Evolutionary conservation across 2,329 filamentous ascomycete species (phyloP).

Genomic region (Pyrenophora teres): DNA sequence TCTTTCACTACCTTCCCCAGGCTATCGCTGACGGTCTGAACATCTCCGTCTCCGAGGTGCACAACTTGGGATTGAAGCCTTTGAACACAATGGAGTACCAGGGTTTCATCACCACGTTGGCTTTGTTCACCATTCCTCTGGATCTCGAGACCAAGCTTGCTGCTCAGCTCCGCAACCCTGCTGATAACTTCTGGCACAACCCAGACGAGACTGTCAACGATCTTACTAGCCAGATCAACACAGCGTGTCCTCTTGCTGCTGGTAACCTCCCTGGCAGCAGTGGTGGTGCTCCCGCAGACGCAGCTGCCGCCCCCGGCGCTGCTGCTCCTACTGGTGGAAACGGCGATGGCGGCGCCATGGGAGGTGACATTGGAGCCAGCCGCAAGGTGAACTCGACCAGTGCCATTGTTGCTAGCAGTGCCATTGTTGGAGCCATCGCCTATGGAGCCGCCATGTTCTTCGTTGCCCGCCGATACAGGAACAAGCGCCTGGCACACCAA

Average conservation of each 20-base stretch:
- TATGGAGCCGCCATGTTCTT: slow-evolving; percentile 96
- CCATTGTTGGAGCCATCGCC: slow-evolving; percentile 77
- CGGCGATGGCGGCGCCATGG: slow-evolving; percentile 56
- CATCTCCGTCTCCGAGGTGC: slow-evolving; percentile 56
- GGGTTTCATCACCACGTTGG: slow-evolving; percentile 82
- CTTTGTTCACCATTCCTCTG: slow-evolving; percentile 56
- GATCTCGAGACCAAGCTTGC: slow-evolving; percentile 61
- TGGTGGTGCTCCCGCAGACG: slow-evolving; percentile 44
- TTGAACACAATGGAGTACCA: slow-evolving; percentile 71
- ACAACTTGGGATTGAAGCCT: slow-evolving; percentile 74
- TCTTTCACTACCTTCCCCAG: slow-evolving; percentile 77
- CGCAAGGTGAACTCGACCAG: slow-evolving; percentile 67
- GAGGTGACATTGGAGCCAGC: slow-evolving; percentile 56
- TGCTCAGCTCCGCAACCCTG: slow-evolving; percentile 71
- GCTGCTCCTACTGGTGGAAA: slow-evolving; percentile 36
- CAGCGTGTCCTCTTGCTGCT: slow-evolving; percentile 72
- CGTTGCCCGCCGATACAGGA: slow-evolving; percentile 86
- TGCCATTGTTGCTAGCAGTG: slow-evolving; percentile 73
- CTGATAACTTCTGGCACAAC: slow-evolving; percentile 76
- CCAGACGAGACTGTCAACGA: slow-evolving; percentile 67
- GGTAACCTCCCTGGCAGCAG: slow-evolving; percentile 47
- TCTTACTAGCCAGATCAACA: slow-evolving; percentile 81
- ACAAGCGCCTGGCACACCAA: slow-evolving; percentile 77
- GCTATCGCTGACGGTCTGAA: slow-evolving; percentile 71
- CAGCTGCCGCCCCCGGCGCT: slow-evolving; percentile 47